Conservation (phyloP, 148 eudicot species). For the Silene latifolia region DNA sequence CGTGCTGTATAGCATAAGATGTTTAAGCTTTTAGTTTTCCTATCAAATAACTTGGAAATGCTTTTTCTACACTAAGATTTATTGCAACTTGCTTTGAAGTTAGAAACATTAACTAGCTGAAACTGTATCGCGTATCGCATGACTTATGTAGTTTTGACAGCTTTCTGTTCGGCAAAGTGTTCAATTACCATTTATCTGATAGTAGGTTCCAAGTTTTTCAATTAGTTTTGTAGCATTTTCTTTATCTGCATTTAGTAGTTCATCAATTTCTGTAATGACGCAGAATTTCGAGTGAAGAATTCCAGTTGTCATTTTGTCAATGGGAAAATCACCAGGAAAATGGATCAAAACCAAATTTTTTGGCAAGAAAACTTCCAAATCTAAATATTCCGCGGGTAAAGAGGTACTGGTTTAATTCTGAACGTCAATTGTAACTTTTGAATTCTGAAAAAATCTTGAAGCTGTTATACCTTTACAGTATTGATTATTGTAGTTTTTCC, state of each 20-base stretch:
- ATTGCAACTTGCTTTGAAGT: background rate
- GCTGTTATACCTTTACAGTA: too few relatives aligned
- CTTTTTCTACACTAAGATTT: background rate
- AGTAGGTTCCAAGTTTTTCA: background rate
- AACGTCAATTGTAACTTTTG: background rate
- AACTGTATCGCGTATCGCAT: background rate
- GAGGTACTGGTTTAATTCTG: slow-evolving; percentile 23
- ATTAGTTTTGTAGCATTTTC: background rate
- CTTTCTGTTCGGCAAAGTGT: background rate
- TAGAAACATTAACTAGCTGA: background rate
- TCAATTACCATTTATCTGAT: background rate
- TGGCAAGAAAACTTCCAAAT: slow-evolving; percentile 76
- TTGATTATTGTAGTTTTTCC: too few relatives aligned
- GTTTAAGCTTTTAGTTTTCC: too few relatives aligned
- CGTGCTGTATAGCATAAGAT: background rate
- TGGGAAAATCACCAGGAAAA: slow-evolving; percentile 96
- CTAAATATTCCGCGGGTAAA: slow-evolving; percentile 56
- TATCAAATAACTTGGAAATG: too few relatives aligned
- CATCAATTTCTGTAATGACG: slow-evolving; percentile 2
- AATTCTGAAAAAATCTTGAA: too few relatives aligned
- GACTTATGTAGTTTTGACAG: slow-evolving; percentile 3
- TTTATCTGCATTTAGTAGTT: slow-evolving; percentile 7
- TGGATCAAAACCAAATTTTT: slow-evolving; percentile 90
- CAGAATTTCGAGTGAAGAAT: slow-evolving; percentile 31
- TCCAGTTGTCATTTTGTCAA: slow-evolving; percentile 26